Evolutionary conservation across 495 filamentous ascomycete genomes (phyloP).

Genomic region (Daldinia concentrica): DNA sequence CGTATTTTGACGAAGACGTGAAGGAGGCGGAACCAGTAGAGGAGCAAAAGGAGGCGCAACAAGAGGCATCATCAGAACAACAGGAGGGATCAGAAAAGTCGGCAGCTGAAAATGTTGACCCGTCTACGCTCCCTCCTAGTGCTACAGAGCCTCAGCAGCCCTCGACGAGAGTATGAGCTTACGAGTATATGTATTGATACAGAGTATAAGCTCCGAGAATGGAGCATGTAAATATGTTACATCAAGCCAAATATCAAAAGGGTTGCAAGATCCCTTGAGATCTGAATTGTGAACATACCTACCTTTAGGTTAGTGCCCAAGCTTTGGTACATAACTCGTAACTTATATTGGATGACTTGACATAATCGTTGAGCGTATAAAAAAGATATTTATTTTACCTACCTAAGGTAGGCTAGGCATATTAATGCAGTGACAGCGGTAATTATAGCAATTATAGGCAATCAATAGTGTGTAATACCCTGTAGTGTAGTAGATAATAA

Average conservation of each 20-base stretch:
- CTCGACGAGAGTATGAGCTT: constrained; percentile 35
- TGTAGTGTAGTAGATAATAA: constrained; percentile 6
- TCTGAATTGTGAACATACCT: constrained; percentile 1
- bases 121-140: constrained; percentile 39
- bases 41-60: background rate
- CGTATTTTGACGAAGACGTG: constrained; percentile 48
- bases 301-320: background rate
- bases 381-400: background rate
- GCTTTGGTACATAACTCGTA: background rate
- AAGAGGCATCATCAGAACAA: constrained; percentile 6
- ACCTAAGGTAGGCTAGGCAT: background rate
- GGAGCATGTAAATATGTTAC: constrained; percentile 42
- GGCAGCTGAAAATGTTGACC: constrained; percentile 29
- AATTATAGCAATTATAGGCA: background rate
- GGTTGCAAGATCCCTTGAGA: background rate
- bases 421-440: background rate
- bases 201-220: constrained; percentile 20
- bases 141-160: constrained; percentile 32
- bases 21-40: background rate
- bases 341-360: background rate
- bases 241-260: constrained; percentile 25
- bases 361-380: background rate
- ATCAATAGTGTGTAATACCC: background rate
- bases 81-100: constrained; percentile 19
- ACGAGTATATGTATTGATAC: constrained; percentile 9